These are phyloP conservation scores for Panaeolus cyanescens DNA, from an alignment of 768 basidiomycete species.

Conservation along the genomic window DNA sequence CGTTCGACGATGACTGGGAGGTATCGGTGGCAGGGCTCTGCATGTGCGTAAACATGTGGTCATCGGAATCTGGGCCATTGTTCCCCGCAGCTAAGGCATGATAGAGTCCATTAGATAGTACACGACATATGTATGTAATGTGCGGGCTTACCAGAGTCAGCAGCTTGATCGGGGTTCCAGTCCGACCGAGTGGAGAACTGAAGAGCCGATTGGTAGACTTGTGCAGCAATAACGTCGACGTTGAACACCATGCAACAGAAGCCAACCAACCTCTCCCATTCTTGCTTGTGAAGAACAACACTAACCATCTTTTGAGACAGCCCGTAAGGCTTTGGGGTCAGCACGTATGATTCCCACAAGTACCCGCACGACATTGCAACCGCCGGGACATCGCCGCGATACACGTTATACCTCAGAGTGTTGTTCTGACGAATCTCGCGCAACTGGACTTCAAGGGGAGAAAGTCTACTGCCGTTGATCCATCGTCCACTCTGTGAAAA, in stretches of 20 bases:
- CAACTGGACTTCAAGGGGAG: not conserved
- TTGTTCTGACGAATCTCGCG: not conserved
- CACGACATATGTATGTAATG: not conserved
- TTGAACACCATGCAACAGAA: slow-evolving; percentile 5
- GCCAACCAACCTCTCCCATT: not conserved
- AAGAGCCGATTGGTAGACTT: not conserved
- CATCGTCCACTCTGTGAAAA: not conserved
- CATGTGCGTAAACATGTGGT: not conserved
- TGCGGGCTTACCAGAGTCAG: not conserved
- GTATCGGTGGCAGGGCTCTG: not conserved
- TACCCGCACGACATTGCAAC: not conserved
- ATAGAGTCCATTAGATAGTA: not conserved
- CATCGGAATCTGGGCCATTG: not conserved
- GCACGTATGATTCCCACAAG: not conserved
- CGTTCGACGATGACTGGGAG: not conserved
- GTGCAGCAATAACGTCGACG: not conserved
- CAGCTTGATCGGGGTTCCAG: not conserved
- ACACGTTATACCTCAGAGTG: not conserved
- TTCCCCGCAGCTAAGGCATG: not conserved
- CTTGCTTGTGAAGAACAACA: not conserved
- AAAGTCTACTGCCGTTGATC: not conserved
- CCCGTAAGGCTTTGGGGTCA: not conserved
- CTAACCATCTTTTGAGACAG: not conserved
- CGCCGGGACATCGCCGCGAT: not conserved
- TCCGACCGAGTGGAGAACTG: not conserved